These are phyloP conservation scores for Yamadazyma pseudoaaseri DNA, from an alignment of 1,139 yeast species.

Conservation along the genomic window DNA sequence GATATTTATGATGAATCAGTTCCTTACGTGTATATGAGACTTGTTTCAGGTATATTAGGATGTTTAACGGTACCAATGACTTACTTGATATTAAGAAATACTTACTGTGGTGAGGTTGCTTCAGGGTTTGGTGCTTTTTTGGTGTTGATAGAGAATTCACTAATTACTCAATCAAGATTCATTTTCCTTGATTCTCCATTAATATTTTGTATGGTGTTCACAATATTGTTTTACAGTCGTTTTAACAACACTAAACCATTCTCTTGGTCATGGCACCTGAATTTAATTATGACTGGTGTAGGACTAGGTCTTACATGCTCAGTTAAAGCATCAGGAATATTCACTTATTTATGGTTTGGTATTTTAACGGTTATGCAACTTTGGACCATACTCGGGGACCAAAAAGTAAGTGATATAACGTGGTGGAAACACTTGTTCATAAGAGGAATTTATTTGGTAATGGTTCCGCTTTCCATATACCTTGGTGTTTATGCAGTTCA, in stretches of 20 bases:
- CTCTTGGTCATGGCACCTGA: constrained; percentile 43
- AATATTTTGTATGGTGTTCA: constrained; percentile 43
- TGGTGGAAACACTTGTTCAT: constrained; percentile 31
- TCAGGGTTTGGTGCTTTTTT: constrained; percentile 46
- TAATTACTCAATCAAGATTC: constrained; percentile 49
- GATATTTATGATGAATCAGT: constrained; percentile 27
- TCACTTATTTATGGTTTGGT: constrained; percentile 52
- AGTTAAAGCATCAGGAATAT: constrained; percentile 54
- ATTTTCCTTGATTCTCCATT: constrained; percentile 53
- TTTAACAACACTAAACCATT: constrained; percentile 36
- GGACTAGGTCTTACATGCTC: constrained; percentile 53
- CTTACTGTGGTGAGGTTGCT: constrained; percentile 41
- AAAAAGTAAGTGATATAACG: constrained; percentile 30
- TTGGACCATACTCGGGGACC: constrained; percentile 63
- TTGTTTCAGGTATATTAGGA: constrained; percentile 39
- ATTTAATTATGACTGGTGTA: constrained; percentile 44
- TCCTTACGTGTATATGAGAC: constrained; percentile 36
- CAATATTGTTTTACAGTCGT: constrained; percentile 44
- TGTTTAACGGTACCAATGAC: constrained; percentile 43
- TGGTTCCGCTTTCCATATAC: constrained; percentile 53
- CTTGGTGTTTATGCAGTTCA: constrained; percentile 49
- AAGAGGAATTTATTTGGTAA: constrained; percentile 34
- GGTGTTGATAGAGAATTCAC: constrained; percentile 53
- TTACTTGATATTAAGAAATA: constrained; percentile 48
- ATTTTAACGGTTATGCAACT: constrained; percentile 38